These are phyloP conservation scores for Cryoendolithus antarcticus DNA, from an alignment of 2,329 filamentous ascomycete genomes.

Conservation along the genomic window DNA sequence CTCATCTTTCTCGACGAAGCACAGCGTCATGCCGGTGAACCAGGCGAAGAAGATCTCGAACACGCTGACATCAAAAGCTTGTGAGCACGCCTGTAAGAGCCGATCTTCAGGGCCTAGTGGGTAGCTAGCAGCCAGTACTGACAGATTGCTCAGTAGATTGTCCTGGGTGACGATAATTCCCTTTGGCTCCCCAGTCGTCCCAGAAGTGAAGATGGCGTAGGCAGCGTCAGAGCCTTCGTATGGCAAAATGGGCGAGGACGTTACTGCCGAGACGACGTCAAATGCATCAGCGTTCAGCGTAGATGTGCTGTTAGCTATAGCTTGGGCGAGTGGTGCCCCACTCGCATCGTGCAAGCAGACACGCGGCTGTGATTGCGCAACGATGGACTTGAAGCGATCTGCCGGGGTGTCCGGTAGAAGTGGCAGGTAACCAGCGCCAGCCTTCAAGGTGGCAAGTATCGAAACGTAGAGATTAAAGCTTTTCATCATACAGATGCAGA, in stretches of 20 bases:
- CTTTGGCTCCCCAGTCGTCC: constrained; percentile 69
- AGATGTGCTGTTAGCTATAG: constrained; percentile 6
- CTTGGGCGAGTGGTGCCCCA: constrained; percentile 8
- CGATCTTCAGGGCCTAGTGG: constrained; percentile 42
- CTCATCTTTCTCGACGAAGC: constrained; percentile 59
- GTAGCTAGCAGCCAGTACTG: constrained; percentile 53
- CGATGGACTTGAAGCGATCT: constrained; percentile 48
- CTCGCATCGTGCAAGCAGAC: constrained; percentile 31
- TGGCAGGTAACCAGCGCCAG: constrained; percentile 69
- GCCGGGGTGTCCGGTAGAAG: constrained; percentile 59
- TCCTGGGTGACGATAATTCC: constrained; percentile 65
- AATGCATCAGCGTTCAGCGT: constrained; percentile 26
- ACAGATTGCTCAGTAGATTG: constrained; percentile 67
- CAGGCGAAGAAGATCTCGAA: constrained; percentile 86
- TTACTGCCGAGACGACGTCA: too few relatives aligned
- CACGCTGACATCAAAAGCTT: constrained; percentile 75
- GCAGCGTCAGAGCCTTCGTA: constrained; percentile 28
- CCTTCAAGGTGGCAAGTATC: constrained; percentile 63
- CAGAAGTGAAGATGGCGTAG: constrained; percentile 74
- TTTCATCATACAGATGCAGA: constrained; percentile 71
- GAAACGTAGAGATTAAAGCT: constrained; percentile 58
- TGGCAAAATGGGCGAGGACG: constrained; percentile 2
- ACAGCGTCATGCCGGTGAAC: constrained; percentile 66
- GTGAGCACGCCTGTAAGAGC: constrained; percentile 72
- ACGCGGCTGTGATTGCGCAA: constrained; percentile 46